These are phyloP conservation scores for Rubia peregrina DNA, from an alignment of 305 asterid species.

Conservation along the genomic window DNA sequence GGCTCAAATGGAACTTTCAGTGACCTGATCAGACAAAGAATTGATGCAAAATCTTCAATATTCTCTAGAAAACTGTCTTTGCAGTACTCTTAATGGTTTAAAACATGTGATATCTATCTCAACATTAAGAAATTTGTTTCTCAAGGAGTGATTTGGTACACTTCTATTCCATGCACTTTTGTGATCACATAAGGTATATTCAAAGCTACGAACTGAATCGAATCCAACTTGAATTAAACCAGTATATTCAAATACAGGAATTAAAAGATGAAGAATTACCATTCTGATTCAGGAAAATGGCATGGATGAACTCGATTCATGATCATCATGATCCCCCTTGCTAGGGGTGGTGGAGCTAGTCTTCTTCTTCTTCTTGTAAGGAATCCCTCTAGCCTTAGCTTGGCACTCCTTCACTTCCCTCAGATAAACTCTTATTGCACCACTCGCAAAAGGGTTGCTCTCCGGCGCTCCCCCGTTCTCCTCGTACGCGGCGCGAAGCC, in stretches of 20 bases:
- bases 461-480: constrained; percentile 67
- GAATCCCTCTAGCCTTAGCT: constrained; percentile 63
- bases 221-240: not conserved
- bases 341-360: constrained; percentile 11
- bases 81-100: constrained; percentile 3
- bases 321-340: constrained; percentile 17
- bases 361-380: constrained; percentile 55
- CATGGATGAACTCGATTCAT: constrained; percentile 35
- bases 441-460: constrained; percentile 57
- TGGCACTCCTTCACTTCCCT: constrained; percentile 69
- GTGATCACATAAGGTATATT: not conserved
- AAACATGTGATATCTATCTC: not conserved
- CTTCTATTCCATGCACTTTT: constrained; percentile 9
- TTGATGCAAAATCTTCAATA: not conserved
- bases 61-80: not conserved
- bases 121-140: too few relatives aligned
- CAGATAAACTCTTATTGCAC: constrained; percentile 46
- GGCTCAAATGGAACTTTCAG: constrained; percentile 1
- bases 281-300: constrained; percentile 31
- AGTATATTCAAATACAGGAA: not conserved
- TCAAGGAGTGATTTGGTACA: not conserved
- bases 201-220: not conserved
- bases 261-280: constrained; percentile 10
- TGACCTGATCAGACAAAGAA: not conserved
- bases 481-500: constrained; percentile 64